Base-by-base conservation (phyloP, 2,329 filamentous ascomycete genomes). In the Microcera coccophila region DNA sequence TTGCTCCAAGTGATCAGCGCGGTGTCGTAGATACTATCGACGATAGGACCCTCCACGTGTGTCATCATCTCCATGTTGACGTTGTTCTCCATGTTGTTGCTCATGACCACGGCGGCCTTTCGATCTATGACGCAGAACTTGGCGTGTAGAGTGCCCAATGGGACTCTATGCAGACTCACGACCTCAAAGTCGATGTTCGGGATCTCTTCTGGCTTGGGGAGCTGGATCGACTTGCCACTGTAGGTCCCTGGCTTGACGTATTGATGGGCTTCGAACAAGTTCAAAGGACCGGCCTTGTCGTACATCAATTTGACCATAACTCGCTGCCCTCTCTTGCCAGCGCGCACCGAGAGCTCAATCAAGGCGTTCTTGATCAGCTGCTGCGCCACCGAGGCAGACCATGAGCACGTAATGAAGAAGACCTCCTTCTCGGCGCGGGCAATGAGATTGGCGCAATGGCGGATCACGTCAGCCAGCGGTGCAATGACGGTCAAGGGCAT, bases 21-120 rank as follows among this genome's bases (percentile, higher is more conserved):
- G 49, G 82, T 82, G 49, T 91, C 87, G 58, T 88, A 90, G 18
- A 90, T 64, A 2, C 80, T 79, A 54, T 90, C 84, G 0, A 90
- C 85, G 44, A 90, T 85, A 0, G 84, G 79, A 0, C 87, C 87
- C 64, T 90, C 85, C 0, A 89, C 60, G 42, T 87, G 85, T 3
- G 78, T 73, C 76, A 88, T 82, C 86, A 91, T 90, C 62, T 91
- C 87, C 42, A 90, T 47, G 51, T 91, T 91, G 53, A 87, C 83
- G 40, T 89, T 90, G 50, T 88, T 81, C 62, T 81, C 74, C 38
- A 90, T 85, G 55, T 90, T 91, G 61, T 89, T 89, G 66, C 85
- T 90, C 64, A 86, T 83, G 2, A 90, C 61, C 1, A 87, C 68
- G 0, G 78, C 86, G n/a, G 84, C 71, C 48, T 76, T 79, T 5